phyloP scores from a whole-genome alignment of 2,329 filamentous ascomycete species.

The Colletotrichum graminicola region DNA sequence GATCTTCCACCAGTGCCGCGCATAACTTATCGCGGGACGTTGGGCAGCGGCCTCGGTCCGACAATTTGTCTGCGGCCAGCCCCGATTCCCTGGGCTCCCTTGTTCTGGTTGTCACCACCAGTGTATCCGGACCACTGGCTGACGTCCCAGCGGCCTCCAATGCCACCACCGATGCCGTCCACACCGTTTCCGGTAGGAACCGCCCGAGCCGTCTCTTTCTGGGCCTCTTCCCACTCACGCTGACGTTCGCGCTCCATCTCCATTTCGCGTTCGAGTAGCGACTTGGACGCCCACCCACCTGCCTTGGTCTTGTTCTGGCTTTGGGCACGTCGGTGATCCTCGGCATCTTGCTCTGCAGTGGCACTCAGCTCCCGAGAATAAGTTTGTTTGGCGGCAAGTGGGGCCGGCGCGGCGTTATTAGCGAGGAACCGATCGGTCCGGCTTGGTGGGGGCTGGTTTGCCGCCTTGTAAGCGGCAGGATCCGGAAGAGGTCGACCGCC shows the following conservation, averaged over 20 bases:
- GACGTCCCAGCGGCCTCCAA: constrained; percentile 79
- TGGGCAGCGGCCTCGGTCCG: constrained; percentile 77
- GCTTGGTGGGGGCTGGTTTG: constrained; percentile 48
- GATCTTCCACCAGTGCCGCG: not conserved
- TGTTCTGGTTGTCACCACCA: constrained; percentile 81
- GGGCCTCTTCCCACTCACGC: constrained; percentile 83
- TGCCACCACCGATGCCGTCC: constrained; percentile 75
- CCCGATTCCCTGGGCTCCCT: constrained; percentile 73
- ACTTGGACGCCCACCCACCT: constrained; percentile 74
- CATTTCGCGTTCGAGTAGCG: constrained; percentile 83
- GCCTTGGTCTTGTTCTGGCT: constrained; percentile 73
- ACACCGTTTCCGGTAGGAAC: constrained; percentile 64
- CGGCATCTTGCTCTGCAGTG: constrained; percentile 71
- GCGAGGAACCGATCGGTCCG: constrained; percentile 71
- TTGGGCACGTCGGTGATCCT: constrained; percentile 70
- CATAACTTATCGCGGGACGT: constrained; percentile 22
- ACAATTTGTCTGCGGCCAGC: constrained; percentile 81
- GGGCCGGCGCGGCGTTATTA: constrained; percentile 63
- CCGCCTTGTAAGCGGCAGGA: constrained; percentile 53
- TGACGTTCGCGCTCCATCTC: constrained; percentile 82
- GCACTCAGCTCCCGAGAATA: constrained; percentile 68
- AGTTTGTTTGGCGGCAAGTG: constrained; percentile 56
- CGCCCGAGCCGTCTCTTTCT: constrained; percentile 72
- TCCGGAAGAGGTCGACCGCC: constrained; percentile 67
- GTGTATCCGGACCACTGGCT: constrained; percentile 81